phyloP scores from a whole-genome alignment of 192 early-diverging fungal species.

The Dimargaris cristalligena region DNA sequence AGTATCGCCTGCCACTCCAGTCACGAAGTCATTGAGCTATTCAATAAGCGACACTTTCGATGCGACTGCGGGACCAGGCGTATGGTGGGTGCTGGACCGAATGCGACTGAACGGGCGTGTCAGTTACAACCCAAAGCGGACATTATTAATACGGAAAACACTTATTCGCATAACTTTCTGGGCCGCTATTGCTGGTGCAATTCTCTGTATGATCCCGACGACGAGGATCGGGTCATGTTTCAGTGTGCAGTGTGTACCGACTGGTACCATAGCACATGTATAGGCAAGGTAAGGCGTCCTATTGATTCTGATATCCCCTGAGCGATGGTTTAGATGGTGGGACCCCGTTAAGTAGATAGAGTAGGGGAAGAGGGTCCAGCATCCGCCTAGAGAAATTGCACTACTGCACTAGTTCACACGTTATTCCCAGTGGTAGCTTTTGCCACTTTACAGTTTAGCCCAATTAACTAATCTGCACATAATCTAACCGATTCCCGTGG shows the following conservation, averaged over 20 bases:
- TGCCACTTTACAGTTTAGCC: neutral
- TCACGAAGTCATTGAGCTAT: constrained; percentile 73
- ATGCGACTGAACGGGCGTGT: constrained; percentile 18
- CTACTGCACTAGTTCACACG: neutral
- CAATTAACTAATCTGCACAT: neutral
- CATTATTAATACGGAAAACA: constrained; percentile 44
- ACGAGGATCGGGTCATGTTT: constrained; percentile 58
- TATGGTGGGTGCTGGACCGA: too few species aligned
- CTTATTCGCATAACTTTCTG: constrained; percentile 69
- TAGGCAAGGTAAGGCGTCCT: constrained; percentile 30
- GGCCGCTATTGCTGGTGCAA: constrained; percentile 81
- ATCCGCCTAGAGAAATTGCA: neutral
- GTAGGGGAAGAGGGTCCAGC: neutral
- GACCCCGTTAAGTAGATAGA: neutral
- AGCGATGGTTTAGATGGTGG: neutral
- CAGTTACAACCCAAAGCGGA: constrained; percentile 13
- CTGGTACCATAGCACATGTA: constrained; percentile 63
- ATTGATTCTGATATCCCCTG: neutral
- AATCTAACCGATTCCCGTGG: too few species aligned
- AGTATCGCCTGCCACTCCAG: constrained; percentile 58
- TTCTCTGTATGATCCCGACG: constrained; percentile 48
- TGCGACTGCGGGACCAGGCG: constrained; percentile 74
- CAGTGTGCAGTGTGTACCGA: constrained; percentile 80
- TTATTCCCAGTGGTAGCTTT: neutral
- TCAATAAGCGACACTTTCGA: constrained; percentile 64